These are phyloP conservation scores for Globomyces sp. DNA, from an alignment of 371 early-diverging fungal species.

Conservation along the genomic window DNA sequence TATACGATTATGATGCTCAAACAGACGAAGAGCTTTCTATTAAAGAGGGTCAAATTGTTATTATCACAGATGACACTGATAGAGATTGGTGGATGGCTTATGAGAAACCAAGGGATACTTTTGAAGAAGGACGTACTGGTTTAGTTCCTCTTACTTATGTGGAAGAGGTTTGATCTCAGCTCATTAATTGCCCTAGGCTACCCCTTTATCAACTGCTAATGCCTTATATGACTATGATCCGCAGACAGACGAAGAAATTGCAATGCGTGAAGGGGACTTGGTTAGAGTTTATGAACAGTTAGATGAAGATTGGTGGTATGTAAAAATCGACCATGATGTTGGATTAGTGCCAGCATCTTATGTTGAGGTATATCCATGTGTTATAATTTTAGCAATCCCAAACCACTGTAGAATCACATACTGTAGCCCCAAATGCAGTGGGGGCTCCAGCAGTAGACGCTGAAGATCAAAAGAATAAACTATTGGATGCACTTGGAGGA, in stretches of 20 bases:
- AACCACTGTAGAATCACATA: background rate
- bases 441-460: conserved; percentile 25
- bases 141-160: conserved; percentile 45
- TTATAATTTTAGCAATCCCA: conserved; percentile 5
- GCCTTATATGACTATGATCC: conserved; percentile 86
- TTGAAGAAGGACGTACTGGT: conserved; percentile 35
- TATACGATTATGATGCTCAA: conserved; percentile 81
- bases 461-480: conserved; percentile 32
- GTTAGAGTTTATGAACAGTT: conserved; percentile 35
- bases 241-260: conserved; percentile 81
- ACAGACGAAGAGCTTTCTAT: conserved; percentile 83
- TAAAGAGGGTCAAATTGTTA: conserved; percentile 56
- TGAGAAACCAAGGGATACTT: conserved; percentile 34
- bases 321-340: conserved; percentile 34
- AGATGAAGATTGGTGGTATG: conserved; percentile 53
- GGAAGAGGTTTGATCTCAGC: conserved; percentile 30
- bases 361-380: conserved; percentile 23
- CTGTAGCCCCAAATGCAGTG: background rate
- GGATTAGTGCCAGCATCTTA: conserved; percentile 47
- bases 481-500: conserved; percentile 36
- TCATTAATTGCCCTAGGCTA: conserved; percentile 20
- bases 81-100: conserved; percentile 43
- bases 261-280: conserved; percentile 62
- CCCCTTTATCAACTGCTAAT: conserved; percentile 26
- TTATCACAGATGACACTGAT: conserved; percentile 41